Evolutionary conservation across 805 yeast species (phyloP).

Genomic region (Myxozyma sirexii): DNA sequence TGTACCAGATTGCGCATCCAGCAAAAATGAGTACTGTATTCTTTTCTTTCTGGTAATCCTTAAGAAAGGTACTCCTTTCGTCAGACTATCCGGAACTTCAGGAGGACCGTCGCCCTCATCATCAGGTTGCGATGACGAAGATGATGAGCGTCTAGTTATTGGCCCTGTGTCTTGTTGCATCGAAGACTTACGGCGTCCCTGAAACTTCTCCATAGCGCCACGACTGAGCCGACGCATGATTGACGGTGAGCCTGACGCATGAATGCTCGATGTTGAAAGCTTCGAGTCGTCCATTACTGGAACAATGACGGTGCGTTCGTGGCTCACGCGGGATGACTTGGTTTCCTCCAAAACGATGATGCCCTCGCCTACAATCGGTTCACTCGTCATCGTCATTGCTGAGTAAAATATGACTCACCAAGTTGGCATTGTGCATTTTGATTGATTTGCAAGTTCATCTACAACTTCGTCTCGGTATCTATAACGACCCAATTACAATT

Average conservation of each 20-base stretch:
- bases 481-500: no score
- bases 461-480: no score
- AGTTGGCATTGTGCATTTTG: no score
- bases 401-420: no score
- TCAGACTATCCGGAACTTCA: constrained; percentile 53
- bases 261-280: not conserved
- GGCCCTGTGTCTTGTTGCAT: constrained; percentile 4
- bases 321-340: not conserved
- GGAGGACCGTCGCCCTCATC: constrained; percentile 33
- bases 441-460: no score
- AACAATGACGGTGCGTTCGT: not conserved
- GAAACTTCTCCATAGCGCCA: constrained; percentile 30
- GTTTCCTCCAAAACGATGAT: no score
- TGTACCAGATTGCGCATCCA: constrained; percentile 58
- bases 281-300: constrained; percentile 6
- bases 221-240: constrained; percentile 33
- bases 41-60: constrained; percentile 72
- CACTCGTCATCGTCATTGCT: no score
- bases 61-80: constrained; percentile 62
- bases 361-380: no score
- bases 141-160: constrained; percentile 8
- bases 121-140: not conserved
- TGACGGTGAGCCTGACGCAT: constrained; percentile 9
- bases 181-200: constrained; percentile 13
- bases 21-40: constrained; percentile 57